phyloP scores from a whole-genome alignment of 345 rosid genomes.

The Hibiscus mutabilis region DNA sequence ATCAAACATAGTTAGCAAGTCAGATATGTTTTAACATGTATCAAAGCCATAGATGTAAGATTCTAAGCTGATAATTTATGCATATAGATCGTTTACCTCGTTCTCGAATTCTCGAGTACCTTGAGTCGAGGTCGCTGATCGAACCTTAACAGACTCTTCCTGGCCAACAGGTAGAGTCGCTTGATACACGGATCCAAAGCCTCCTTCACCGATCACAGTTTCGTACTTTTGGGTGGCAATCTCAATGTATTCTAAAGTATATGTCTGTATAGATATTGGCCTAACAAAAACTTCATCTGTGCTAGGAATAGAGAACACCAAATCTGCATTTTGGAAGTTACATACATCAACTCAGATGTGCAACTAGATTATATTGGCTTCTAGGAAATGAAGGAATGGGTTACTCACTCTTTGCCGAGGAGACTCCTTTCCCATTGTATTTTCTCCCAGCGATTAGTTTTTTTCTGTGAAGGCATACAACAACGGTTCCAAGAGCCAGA shows the following conservation, averaged over 20 bases:
- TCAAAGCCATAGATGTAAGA: not conserved
- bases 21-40: not conserved
- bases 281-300: constrained; percentile 27
- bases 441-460: constrained; percentile 17
- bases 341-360: not conserved
- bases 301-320: constrained; percentile 40
- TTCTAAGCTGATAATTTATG: not conserved
- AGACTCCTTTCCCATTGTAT: constrained; percentile 19
- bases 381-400: not conserved
- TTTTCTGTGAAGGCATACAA: constrained; percentile 21
- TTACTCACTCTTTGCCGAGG: constrained; percentile 44
- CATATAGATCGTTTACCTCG: constrained; percentile 32
- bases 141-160: constrained; percentile 53
- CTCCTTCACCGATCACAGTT: constrained; percentile 47
- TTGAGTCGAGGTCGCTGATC: constrained; percentile 49
- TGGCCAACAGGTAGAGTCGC: constrained; percentile 46
- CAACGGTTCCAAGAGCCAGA: constrained; percentile 27
- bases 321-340: constrained; percentile 31
- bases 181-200: constrained; percentile 45
- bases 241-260: constrained; percentile 38
- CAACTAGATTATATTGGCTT: not conserved
- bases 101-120: constrained; percentile 52
- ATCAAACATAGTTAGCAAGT: constrained; percentile 5
- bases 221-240: constrained; percentile 40
- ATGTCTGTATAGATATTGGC: constrained; percentile 39